Base-by-base conservation (phyloP, 2,329 filamentous ascomycete species). In the Cryoendolithus antarcticus region DNA sequence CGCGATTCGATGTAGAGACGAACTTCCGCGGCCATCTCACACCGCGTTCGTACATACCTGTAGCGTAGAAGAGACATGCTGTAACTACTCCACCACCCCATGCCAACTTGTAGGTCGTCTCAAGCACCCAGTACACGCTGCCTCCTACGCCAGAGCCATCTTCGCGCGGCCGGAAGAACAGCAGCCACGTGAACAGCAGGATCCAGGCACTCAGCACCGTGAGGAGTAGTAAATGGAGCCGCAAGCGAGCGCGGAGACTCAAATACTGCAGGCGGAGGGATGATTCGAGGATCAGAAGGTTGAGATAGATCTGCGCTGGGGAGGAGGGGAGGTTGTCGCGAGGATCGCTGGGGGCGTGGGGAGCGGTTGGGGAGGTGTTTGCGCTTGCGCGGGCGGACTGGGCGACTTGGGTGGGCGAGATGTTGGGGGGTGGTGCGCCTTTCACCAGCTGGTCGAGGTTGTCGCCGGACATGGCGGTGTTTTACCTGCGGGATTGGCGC, bases 281-380 rank as follows among this genome's bases (percentile, higher is more conserved):
- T 35, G 86, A 86, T 62, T 98, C 91, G 61, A 98, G 83, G 53
- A 98, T 93, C 43, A 98, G 75, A 15, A 98, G 80, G 63, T 98
- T 98, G 54, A 98, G 78, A 65, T 98, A 98, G 57, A 98, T 95
- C 69, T 94, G 91, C 39, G 86, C 85, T 34, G 88, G 88, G 10
- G 85, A 86, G 56, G 83, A 89, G n/a, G 88, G 88, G 10, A 89
- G 77, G 45, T 80, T 77, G 52, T 78, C 80, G 46, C 89, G 74
- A 21, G 86, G 85, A 58, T 93, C 86, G 41, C 64, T 61, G 50
- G 45, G 47, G 15, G 59, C 50, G 49, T 42, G 47, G 45, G 56
- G 48, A n/a, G 50, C 38, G 55, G 60, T 54, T 51, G 54, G 41
- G 50, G 48, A 19, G 64, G 27, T 54, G 55, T 21, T 54, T 47